Percentiles rank a stretch among this genome's conserved stretches.
These are phyloP conservation scores for Euphorbia peplus DNA, from an alignment of 345 rosid genomes.

Conservation along the genomic window DNA sequence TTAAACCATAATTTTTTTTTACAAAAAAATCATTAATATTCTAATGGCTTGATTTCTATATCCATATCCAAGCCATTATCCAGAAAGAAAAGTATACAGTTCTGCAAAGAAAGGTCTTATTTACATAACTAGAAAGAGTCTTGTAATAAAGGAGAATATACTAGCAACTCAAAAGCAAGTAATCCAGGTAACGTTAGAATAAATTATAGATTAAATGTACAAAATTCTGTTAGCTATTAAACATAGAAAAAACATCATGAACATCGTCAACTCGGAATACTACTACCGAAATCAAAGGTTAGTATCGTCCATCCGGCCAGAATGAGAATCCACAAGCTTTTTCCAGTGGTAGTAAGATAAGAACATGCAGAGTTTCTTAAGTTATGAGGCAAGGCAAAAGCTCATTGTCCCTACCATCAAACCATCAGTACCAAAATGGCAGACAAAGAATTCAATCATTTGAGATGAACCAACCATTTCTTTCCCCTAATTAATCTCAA, in stretches of 20 bases:
- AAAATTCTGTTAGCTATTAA: slow-evolving; percentile 24
- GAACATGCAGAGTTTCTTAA: no score
- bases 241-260: background rate
- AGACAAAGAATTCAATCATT: slow-evolving; percentile 48
- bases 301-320: slow-evolving; percentile 2
- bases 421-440: slow-evolving; percentile 42
- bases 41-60: no score
- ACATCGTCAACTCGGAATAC: no score
- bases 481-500: slow-evolving; percentile 22
- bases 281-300: no score
- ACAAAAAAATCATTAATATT: no score
- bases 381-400: background rate
- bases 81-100: no score
- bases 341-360: slow-evolving; percentile 1
- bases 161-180: slow-evolving; percentile 2
- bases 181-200: slow-evolving; percentile 16
- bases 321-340: background rate
- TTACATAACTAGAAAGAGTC: no score
- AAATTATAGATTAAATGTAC: slow-evolving; percentile 18
- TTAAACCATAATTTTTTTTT: no score
- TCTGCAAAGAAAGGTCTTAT: no score
- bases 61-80: no score
- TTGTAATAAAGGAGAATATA: no score
- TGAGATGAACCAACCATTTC: slow-evolving; percentile 39
- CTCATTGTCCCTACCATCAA: slow-evolving; percentile 29